phyloP scores from a whole-genome alignment of 768 basidiomycete species.

The Lepiota venenata region DNA sequence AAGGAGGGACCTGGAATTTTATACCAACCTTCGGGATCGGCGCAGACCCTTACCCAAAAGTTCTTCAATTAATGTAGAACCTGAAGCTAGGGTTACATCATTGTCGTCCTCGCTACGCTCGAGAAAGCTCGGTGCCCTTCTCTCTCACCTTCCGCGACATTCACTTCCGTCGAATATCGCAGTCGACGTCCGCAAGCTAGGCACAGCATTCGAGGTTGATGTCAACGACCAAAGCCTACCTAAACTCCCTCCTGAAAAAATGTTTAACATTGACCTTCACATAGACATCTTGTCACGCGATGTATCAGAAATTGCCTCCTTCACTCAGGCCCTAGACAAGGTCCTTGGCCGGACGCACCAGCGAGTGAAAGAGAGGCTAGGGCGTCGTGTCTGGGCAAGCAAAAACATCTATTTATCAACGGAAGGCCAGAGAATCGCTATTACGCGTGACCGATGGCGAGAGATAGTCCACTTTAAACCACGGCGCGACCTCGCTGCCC shows the following conservation, averaged over 20 bases:
- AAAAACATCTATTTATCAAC: slow-evolving; percentile 52
- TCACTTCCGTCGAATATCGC: not conserved
- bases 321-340: slow-evolving; percentile 38
- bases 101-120: slow-evolving; percentile 3
- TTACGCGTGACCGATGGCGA: slow-evolving; percentile 47
- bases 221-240: slow-evolving; percentile 23
- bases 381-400: slow-evolving; percentile 67
- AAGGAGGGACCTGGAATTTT: slow-evolving; percentile 41
- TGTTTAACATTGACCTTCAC: slow-evolving; percentile 54
- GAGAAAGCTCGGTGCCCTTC: not conserved
- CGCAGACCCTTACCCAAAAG: not conserved
- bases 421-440: slow-evolving; percentile 21
- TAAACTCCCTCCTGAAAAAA: slow-evolving; percentile 26
- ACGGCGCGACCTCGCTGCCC: slow-evolving; percentile 2
- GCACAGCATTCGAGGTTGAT: slow-evolving; percentile 30
- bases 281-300: slow-evolving; percentile 54
- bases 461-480: slow-evolving; percentile 46
- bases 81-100: slow-evolving; percentile 11
- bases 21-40: slow-evolving; percentile 26
- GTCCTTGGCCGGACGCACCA: slow-evolving; percentile 49
- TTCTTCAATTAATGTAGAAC: not conserved
- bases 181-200: not conserved
- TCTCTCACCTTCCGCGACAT: not conserved
- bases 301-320: slow-evolving; percentile 41
- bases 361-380: slow-evolving; percentile 72